Base-by-base conservation (phyloP, 2,329 filamentous ascomycete species). In the Metarhizium rileyi region DNA sequence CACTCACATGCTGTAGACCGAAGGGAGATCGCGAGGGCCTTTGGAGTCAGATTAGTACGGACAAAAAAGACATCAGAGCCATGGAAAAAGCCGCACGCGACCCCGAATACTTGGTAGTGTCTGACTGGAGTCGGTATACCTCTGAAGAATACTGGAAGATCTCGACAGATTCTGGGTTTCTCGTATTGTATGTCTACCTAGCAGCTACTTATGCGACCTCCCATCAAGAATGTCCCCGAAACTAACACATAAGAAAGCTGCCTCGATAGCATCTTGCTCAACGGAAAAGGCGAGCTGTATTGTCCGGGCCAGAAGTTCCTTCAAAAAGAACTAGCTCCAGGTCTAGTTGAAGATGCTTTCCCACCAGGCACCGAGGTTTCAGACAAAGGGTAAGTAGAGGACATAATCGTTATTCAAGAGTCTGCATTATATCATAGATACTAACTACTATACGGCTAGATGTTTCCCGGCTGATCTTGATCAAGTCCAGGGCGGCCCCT, bases 61-160 rank as follows among this genome's bases (percentile, higher is more conserved):
- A 47, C 7, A 10, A 35, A 0, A 4, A 40, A 0, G 52, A 43
- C 30, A 51, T 57, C 3, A 42, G 49, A 38, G 55, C 55, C 26
- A 48, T 54, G 47, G 44, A 0, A 0, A 20, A 7, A 6, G 52
- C 52, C 1, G 52, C 48, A 18, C 3, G 3, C n/a, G 20, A 38
- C 5, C 38, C 44, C 1, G 44, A 51, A 22, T 40, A 49, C 2
- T 14, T 54, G 3, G 35, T 54, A 12, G 18, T 54, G 10, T 36
- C 52, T 5, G 51, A 54, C 35, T 53, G 51, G 52, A 48, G 48
- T 20, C 45, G 48, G 7, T 53, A 49, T 26, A 55, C 48, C 14
- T 55, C 53, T 2, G 41, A 43, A 4, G 48, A 54, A n/a, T 53
- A 47, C 38, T 46, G 44, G 44, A 46, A 46, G n/a, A 33, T 16